These are phyloP conservation scores for Jackrogersella minutella DNA, from an alignment of 495 filamentous ascomycete species.

Conservation along the genomic window DNA sequence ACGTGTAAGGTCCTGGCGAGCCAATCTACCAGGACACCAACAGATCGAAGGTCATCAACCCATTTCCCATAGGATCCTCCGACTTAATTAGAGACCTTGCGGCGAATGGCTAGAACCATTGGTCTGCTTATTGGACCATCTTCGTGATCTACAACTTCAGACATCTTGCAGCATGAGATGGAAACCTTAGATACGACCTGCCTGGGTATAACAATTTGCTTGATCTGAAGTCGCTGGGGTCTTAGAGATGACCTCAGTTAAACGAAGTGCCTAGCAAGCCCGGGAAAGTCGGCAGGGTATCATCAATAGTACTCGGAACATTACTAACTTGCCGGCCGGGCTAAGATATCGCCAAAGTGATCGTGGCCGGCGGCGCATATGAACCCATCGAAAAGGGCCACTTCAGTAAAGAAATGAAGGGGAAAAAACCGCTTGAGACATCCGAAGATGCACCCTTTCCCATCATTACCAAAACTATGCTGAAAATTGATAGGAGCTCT, in stretches of 20 bases:
- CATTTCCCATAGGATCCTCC: conserved; percentile 33
- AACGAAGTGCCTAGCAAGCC: not conserved
- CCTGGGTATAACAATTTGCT: not conserved
- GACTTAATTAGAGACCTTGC: conserved; percentile 27
- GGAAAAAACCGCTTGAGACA: not conserved
- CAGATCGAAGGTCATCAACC: conserved; percentile 25
- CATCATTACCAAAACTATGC: conserved; percentile 17
- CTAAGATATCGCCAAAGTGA: not conserved
- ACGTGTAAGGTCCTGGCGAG: not conserved
- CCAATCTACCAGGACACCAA: conserved; percentile 20
- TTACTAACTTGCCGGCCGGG: conserved; percentile 1
- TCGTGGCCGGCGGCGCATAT: not conserved
- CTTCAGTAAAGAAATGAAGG: not conserved
- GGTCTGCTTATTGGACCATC: conserved; percentile 10
- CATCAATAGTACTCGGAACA: not conserved
- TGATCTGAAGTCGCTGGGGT: not conserved
- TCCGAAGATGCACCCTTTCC: not conserved
- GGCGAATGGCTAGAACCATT: conserved; percentile 26
- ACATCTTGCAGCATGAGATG: conserved; percentile 26
- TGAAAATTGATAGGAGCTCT: conserved; percentile 21
- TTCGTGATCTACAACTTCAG: conserved; percentile 24
- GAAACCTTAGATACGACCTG: not conserved
- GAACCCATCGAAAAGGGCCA: conserved; percentile 2
- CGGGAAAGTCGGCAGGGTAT: conserved; percentile 3
- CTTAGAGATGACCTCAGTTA: not conserved